A percentile compares a stretch with the other conserved stretches of the same genome.
phyloP scores from a whole-genome alignment of 1,139 yeast species.

The Suhomyces bolitotheri region DNA sequence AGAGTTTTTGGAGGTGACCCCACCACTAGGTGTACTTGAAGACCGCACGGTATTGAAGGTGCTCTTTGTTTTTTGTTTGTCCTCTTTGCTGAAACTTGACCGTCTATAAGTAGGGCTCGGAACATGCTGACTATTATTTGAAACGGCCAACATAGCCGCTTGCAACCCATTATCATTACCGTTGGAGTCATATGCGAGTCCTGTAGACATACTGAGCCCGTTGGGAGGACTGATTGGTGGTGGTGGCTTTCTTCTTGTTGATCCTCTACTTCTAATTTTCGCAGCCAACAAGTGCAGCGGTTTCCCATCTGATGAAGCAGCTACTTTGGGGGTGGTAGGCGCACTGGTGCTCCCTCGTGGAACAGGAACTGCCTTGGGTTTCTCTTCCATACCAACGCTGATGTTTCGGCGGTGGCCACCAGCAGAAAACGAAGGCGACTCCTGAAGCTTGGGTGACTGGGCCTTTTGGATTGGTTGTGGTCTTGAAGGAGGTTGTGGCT shows the following conservation, averaged over 20 bases:
- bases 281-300: conserved; percentile 16
- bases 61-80: conserved; percentile 10
- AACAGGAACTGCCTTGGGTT: conserved; percentile 1
- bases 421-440: conserved; percentile 9
- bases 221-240: conserved; percentile 30
- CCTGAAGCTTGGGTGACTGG: conserved; percentile 11
- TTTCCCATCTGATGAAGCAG: conserved; percentile 4
- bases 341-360: conserved; percentile 1
- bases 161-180: conserved; percentile 23
- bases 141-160: conserved; percentile 51
- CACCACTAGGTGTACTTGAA: conserved; percentile 9
- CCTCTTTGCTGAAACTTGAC: conserved; percentile 42
- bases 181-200: conserved; percentile 22
- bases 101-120: conserved; percentile 26
- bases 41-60: conserved; percentile 6
- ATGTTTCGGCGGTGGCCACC: conserved; percentile 3
- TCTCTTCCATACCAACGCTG: conserved; percentile 3
- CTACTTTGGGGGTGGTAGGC: conserved; percentile 8
- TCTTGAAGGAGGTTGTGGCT: conserved; percentile 1
- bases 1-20: conserved; percentile 43
- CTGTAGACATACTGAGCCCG: conserved; percentile 36
- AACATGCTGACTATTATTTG: conserved; percentile 30
- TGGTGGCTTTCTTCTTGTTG: conserved; percentile 37
- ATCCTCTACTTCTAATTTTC: conserved; percentile 15
- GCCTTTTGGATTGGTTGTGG: neutral